These are phyloP conservation scores for Ogataea ramenticola DNA, from an alignment of 805 yeast species.

Conservation along the genomic window DNA sequence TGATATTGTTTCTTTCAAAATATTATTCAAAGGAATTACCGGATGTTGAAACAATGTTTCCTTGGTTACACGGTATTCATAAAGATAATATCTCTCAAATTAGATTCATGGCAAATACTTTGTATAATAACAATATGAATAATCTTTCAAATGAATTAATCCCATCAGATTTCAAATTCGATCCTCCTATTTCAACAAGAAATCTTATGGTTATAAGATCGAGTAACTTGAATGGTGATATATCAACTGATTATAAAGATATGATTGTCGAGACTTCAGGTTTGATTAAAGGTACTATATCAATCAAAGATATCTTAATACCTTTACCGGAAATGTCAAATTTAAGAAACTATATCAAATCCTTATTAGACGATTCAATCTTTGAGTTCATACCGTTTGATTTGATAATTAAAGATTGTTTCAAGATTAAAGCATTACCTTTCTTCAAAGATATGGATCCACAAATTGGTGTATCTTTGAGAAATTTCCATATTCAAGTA, in stretches of 20 bases:
- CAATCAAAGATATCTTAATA: constrained; percentile 45
- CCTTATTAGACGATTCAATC: constrained; percentile 18
- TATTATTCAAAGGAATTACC: constrained; percentile 39
- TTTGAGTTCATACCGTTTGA: constrained; percentile 18
- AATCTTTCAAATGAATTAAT: constrained; percentile 1
- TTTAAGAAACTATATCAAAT: constrained; percentile 18
- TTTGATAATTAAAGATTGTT: constrained; percentile 34
- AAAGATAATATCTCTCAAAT: constrained; percentile 47
- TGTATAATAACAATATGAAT: not conserved
- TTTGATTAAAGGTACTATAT: constrained; percentile 46
- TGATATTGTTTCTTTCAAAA: constrained; percentile 12
- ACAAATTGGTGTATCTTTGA: constrained; percentile 61
- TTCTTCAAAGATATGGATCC: constrained; percentile 58
- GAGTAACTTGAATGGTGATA: constrained; percentile 19
- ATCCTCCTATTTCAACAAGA: constrained; percentile 16
- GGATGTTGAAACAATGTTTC: constrained; percentile 63
- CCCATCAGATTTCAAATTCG: constrained; percentile 5
- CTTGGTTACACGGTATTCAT: constrained; percentile 85
- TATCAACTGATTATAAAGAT: constrained; percentile 20
- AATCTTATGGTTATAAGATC: constrained; percentile 25
- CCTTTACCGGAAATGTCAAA: constrained; percentile 29
- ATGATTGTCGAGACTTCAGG: constrained; percentile 34
- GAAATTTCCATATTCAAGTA: constrained; percentile 83
- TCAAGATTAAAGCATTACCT: constrained; percentile 38
- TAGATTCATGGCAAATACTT: constrained; percentile 28